Evolutionary conservation across 2,329 filamentous ascomycete species (phyloP).

Genomic region (Penicillium paneum): DNA sequence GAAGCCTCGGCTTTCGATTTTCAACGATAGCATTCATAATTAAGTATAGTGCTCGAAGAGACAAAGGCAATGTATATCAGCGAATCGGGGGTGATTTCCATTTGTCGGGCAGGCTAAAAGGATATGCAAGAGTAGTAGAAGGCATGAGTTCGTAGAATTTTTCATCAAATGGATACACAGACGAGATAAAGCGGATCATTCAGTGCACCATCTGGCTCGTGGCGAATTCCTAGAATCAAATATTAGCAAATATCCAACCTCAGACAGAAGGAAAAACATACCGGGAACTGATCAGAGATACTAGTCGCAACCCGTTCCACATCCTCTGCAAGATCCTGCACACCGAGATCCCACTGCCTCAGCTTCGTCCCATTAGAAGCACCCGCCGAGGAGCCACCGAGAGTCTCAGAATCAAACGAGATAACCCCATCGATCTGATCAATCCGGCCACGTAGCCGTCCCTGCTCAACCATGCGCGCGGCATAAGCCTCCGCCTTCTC

Average conservation of each 20-base stretch:
- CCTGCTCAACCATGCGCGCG: constrained; percentile 93
- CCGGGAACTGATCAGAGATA: constrained; percentile 77
- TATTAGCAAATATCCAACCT: constrained; percentile 1
- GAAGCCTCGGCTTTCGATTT: neutral
- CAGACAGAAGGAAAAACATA: constrained; percentile 36
- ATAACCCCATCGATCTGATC: constrained; percentile 90
- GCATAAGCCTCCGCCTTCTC: constrained; percentile 88
- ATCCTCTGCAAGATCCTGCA: constrained; percentile 81
- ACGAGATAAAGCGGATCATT: neutral
- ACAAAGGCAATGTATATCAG: neutral
- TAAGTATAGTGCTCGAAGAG: neutral
- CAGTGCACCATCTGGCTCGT: constrained; percentile 36
- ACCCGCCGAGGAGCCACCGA: constrained; percentile 57
- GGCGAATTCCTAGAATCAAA: constrained; percentile 30
- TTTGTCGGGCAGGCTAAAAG: neutral
- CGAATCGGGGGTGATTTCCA: neutral
- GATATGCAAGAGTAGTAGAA: neutral
- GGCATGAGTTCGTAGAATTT: constrained; percentile 22
- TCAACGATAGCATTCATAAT: neutral
- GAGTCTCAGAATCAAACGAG: constrained; percentile 72
- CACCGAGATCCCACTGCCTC: constrained; percentile 83
- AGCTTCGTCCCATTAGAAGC: constrained; percentile 61
- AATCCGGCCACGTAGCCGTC: constrained; percentile 79
- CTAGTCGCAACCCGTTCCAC: constrained; percentile 81
- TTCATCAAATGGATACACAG: constrained; percentile 13